phyloP scores from a whole-genome alignment of 2,329 filamentous ascomycete species.

The Neoscytalidium dimidiatum region DNA sequence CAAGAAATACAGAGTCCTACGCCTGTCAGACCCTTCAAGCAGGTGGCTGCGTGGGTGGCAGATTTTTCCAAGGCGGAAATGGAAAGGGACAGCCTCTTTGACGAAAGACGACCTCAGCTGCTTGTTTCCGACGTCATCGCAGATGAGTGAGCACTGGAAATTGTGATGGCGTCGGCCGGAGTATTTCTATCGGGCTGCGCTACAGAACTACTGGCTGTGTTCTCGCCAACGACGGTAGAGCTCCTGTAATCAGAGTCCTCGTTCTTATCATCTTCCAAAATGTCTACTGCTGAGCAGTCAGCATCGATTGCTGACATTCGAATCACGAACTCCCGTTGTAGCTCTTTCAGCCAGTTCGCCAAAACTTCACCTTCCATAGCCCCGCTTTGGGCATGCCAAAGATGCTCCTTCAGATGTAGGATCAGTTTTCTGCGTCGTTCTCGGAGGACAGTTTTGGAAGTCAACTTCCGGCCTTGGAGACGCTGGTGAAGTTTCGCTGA shows the following conservation, averaged over 20 bases:
- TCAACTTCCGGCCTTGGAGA: constrained; percentile 59
- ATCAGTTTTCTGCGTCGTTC: constrained; percentile 71
- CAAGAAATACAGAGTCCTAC: too few relatives aligned
- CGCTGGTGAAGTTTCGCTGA: constrained; percentile 62
- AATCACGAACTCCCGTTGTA: constrained; percentile 74
- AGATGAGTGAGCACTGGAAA: not conserved
- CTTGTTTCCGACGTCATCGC: not conserved
- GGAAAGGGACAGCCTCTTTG: not conserved
- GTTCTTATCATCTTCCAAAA: not conserved
- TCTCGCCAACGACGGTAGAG: too few relatives aligned
- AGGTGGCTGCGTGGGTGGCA: too few relatives aligned
- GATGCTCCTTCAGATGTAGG: constrained; percentile 69
- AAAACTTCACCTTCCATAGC: constrained; percentile 66
- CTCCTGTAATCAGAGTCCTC: not conserved
- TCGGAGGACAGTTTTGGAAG: constrained; percentile 59
- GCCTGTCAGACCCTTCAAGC: too few relatives aligned
- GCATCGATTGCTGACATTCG: constrained; percentile 69
- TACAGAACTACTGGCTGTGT: not conserved
- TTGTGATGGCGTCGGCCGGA: not conserved
- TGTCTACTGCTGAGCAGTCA: constrained; percentile 30
- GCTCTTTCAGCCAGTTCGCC: constrained; percentile 61
- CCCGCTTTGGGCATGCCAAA: constrained; percentile 68
- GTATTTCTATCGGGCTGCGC: not conserved
- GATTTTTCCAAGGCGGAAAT: not conserved
- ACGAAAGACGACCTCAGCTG: not conserved